A percentile compares a stretch with the other conserved stretches of the same genome.
phyloP scores from a whole-genome alignment of 2,329 filamentous ascomycete genomes.

The Macroventuria anomochaeta region DNA sequence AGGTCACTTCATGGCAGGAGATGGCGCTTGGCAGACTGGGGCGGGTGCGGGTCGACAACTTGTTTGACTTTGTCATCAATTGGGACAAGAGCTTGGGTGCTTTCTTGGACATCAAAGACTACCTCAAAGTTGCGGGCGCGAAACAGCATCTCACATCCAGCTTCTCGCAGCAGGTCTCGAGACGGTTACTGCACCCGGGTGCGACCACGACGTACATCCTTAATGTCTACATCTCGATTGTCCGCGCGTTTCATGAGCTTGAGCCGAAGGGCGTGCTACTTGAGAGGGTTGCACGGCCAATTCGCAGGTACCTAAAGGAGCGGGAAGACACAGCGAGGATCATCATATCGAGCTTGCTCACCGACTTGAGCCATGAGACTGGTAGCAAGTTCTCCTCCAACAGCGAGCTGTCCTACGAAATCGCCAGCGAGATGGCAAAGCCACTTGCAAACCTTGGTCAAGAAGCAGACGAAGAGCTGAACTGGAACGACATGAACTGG shows the following conservation, averaged over 20 bases:
- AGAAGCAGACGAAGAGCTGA: constrained; percentile 67
- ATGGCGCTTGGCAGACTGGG: constrained; percentile 73
- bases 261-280: constrained; percentile 80
- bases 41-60: constrained; percentile 70
- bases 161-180: constrained; percentile 71
- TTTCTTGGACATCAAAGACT: constrained; percentile 74
- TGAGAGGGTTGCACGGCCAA: constrained; percentile 73
- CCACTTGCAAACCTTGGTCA: constrained; percentile 62
- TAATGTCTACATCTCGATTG: constrained; percentile 79
- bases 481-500: constrained; percentile 95
- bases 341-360: constrained; percentile 75
- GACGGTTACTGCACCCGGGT: constrained; percentile 74
- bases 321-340: constrained; percentile 79
- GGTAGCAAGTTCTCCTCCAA: constrained; percentile 58
- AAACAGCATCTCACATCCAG: constrained; percentile 73
- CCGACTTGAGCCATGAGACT: constrained; percentile 61
- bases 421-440: constrained; percentile 70
- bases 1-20: constrained; percentile 73
- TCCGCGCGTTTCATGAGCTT: constrained; percentile 75
- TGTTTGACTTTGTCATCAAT: constrained; percentile 79
- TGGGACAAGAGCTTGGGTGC: constrained; percentile 77
- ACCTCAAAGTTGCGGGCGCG: constrained; percentile 71
- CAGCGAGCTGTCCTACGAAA: constrained; percentile 70
- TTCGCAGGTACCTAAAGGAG: constrained; percentile 78
- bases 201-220: constrained; percentile 78